phyloP scores from a whole-genome alignment of 306 rosid genomes.

The Carpinus viminea region DNA sequence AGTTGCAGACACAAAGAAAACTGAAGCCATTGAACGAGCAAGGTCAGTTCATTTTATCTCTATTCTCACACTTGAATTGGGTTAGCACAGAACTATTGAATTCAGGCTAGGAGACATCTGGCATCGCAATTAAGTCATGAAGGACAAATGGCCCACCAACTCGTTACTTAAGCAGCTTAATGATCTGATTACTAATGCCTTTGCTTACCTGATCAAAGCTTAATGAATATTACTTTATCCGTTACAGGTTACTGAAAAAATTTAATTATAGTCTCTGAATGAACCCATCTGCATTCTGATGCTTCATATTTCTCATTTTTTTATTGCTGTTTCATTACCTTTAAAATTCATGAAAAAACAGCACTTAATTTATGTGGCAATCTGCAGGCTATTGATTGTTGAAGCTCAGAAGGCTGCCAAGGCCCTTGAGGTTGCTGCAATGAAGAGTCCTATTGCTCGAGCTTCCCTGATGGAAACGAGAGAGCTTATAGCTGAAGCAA shows the following conservation, averaged over 20 bases:
- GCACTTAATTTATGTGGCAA: constrained; percentile 11
- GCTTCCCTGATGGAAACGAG: constrained; percentile 85
- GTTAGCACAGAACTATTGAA: background rate
- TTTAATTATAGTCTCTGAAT: background rate
- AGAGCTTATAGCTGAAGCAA: constrained; percentile 93
- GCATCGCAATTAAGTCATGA: background rate
- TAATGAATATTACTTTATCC: background rate
- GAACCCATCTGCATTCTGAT: background rate
- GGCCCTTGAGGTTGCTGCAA: constrained; percentile 85
- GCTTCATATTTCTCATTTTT: constrained; percentile 8
- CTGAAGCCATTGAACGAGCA: constrained; percentile 76
- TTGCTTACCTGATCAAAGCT: constrained; percentile 5
- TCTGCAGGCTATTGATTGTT: constrained; percentile 75
- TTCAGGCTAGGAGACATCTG: background rate
- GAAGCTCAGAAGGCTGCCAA: constrained; percentile 97
- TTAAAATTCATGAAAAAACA: background rate
- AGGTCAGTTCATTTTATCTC: constrained; percentile 47
- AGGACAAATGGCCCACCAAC: background rate
- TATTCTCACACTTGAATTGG: background rate
- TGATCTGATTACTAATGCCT: background rate
- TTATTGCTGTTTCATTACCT: constrained; percentile 1
- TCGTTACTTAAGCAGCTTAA: background rate
- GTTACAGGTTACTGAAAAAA: background rate
- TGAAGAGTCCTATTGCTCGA: constrained; percentile 70
- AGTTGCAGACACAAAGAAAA: constrained; percentile 58